Evolutionary conservation across 129 eudicot species (phyloP).

Genomic region (Logfia minima): DNA sequence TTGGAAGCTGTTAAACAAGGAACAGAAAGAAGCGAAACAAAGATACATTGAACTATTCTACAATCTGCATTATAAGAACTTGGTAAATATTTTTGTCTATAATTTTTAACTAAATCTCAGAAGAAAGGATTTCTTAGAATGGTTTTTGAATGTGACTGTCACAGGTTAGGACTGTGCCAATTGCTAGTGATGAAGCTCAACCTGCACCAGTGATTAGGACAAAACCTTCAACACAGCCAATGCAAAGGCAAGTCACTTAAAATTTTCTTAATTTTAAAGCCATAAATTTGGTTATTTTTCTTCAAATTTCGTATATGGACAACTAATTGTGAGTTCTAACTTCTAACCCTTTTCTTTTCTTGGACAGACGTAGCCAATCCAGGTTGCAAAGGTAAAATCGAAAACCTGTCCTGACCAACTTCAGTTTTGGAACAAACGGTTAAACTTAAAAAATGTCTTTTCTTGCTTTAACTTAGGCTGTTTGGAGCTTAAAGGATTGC

Average conservation of each 20-base stretch:
- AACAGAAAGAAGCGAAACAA: slow-evolving; percentile 81
- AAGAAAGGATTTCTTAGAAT: neutral
- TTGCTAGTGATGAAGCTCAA: slow-evolving; percentile 39
- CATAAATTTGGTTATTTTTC: neutral
- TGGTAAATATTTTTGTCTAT: slow-evolving; percentile 49
- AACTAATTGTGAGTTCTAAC: slow-evolving; percentile 2
- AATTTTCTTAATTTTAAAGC: neutral
- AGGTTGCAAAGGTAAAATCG: slow-evolving; percentile 48
- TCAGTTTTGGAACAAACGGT: slow-evolving; percentile 13
- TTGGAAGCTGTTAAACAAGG: slow-evolving; percentile 72
- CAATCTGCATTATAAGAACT: slow-evolving; percentile 64
- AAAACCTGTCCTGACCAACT: slow-evolving; percentile 1
- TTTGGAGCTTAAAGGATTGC: slow-evolving; percentile 45
- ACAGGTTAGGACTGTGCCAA: slow-evolving; percentile 53
- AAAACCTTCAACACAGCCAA: slow-evolving; percentile 36
- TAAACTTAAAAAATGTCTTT: neutral
- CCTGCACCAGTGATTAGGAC: slow-evolving; percentile 36
- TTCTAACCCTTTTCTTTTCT: slow-evolving; percentile 10
- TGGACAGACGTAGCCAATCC: slow-evolving; percentile 51
- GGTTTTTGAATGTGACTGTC: slow-evolving; percentile 22
- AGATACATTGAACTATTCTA: slow-evolving; percentile 84
- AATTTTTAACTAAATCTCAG: neutral
- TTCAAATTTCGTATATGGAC: neutral
- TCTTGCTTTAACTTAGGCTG: slow-evolving; percentile 40
- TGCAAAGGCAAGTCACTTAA: slow-evolving; percentile 39